These are phyloP conservation scores for Pleurostoma richardsiae DNA, from an alignment of 2,329 filamentous ascomycete genomes.

Conservation along the genomic window DNA sequence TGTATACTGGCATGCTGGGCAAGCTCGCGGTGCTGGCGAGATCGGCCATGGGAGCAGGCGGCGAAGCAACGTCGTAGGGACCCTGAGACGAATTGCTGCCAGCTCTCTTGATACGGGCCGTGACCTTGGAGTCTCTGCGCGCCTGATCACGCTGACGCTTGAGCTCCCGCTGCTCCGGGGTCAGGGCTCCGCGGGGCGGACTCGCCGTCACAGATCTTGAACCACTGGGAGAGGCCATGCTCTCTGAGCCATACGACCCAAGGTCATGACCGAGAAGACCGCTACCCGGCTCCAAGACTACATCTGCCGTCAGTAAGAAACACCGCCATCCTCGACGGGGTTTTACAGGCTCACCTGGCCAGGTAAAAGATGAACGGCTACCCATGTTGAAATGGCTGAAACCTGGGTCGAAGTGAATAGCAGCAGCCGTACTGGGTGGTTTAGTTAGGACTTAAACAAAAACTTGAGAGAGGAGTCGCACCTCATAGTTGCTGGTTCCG, in stretches of 20 bases:
- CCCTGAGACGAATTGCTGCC: constrained; percentile 27
- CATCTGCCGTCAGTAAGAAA: constrained; percentile 2
- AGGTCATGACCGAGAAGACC: constrained; percentile 39
- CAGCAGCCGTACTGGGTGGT: constrained; percentile 33
- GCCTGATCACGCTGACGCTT: constrained; percentile 57
- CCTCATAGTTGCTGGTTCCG: constrained; percentile 21
- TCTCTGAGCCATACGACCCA: constrained; percentile 45
- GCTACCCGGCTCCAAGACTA: constrained; percentile 25
- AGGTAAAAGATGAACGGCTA: constrained; percentile 42
- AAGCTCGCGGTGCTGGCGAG: constrained; percentile 33
- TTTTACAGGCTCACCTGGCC: constrained; percentile 35
- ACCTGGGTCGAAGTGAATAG: constrained; percentile 43
- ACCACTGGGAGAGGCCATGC: constrained; percentile 42
- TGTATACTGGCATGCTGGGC: constrained; percentile 46
- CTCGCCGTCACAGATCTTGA: constrained; percentile 53
- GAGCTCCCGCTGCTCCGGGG: constrained; percentile 55
- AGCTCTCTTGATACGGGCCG: constrained; percentile 43
- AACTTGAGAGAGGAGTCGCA: constrained; percentile 9
- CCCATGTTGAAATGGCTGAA: constrained; percentile 48
- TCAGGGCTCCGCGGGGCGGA: constrained; percentile 48
- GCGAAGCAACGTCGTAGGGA: constrained; percentile 29
- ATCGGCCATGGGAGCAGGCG: constrained; percentile 35
- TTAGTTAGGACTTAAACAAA: constrained; percentile 6
- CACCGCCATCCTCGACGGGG: constrained; percentile 1
- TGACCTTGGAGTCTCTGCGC: constrained; percentile 52